Base-by-base conservation (phyloP, 441 rosid genomes). In the Daphne laureola region DNA sequence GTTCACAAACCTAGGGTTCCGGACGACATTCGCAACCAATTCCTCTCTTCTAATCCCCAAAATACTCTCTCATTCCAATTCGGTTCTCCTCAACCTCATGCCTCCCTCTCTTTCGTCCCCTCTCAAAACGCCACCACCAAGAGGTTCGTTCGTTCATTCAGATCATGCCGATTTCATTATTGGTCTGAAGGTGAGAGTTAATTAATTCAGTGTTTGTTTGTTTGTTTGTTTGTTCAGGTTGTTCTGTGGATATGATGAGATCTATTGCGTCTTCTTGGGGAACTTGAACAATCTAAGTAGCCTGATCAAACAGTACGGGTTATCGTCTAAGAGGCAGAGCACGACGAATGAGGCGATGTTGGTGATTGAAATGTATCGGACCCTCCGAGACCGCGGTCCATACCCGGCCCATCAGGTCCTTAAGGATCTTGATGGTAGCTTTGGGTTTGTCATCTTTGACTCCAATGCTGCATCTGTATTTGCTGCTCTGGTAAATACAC, bases 391-490 rank as follows among this genome's bases (percentile, higher is more conserved):
- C 72, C 79, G 98, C 9, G 96, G 98, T 12, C 98, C 98, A 0
- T 92, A 82, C 64, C 98, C 98, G 4, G 94, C 98, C 6, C 86
- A 88, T 57, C 80, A 92, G 73, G 98, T 88, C 9, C 86, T 92
- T 0, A 74, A 76, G 60, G 98, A 84, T 57, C 74, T 92, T 3
- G 98, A 92, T 0, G 98, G 98, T 14, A 67, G 77, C 69, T 92
- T 86, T 49, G 88, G 91, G 4, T 92, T 92, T 54, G 88, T 88
- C 1, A 74, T 92, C 55, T 92, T 84, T 55, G 98, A 92, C 55
- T 46, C 77, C 71, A 81, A 82, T 55, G 68, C 79, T 12, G 83
- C 80, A 17, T 73, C 67, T 55, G 84, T 92, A 45, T 92, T 88
- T 61, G 76, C 89, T 23, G 95, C 96, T 23, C 74, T 73, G 87